Conservation (phyloP, 345 rosid species). For the Bruguiera parviflora region DNA sequence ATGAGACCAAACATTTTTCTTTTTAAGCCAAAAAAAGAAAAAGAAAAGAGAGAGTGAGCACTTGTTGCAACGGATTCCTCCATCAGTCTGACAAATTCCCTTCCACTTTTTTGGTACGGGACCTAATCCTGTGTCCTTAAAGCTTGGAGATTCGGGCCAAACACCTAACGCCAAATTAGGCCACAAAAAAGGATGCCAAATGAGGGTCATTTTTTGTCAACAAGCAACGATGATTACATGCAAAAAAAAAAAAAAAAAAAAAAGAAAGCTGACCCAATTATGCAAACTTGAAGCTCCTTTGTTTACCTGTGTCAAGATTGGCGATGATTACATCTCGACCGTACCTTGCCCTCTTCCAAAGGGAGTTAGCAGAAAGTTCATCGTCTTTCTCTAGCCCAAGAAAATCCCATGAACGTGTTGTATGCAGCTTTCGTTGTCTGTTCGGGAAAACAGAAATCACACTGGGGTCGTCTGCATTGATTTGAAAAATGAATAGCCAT, state of each 20-base stretch:
- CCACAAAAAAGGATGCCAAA: neutral
- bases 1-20: no score
- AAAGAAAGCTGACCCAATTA: no score
- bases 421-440: constrained; percentile 9
- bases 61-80: constrained; percentile 1
- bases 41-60: neutral
- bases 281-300: no score
- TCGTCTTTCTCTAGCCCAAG: constrained; percentile 17
- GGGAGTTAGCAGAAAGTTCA: neutral
- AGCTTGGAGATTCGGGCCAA: constrained; percentile 25
- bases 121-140: constrained; percentile 17
- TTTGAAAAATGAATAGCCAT: neutral
- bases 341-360: constrained; percentile 12
- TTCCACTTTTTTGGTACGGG: constrained; percentile 24
- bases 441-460: constrained; percentile 13
- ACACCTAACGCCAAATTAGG: neutral
- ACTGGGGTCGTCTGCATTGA: constrained; percentile 7
- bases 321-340: constrained; percentile 20
- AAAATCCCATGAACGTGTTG: constrained; percentile 26
- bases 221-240: no score
- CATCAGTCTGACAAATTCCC: neutral
- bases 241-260: no score
- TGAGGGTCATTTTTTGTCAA: no score
- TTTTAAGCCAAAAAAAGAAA: neutral
- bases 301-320: constrained; percentile 19